Evolutionary conservation across 1,139 yeast species (phyloP), one percentile per base, ranked within the genome.

Genomic region (Kazachstania sp.): DNA sequence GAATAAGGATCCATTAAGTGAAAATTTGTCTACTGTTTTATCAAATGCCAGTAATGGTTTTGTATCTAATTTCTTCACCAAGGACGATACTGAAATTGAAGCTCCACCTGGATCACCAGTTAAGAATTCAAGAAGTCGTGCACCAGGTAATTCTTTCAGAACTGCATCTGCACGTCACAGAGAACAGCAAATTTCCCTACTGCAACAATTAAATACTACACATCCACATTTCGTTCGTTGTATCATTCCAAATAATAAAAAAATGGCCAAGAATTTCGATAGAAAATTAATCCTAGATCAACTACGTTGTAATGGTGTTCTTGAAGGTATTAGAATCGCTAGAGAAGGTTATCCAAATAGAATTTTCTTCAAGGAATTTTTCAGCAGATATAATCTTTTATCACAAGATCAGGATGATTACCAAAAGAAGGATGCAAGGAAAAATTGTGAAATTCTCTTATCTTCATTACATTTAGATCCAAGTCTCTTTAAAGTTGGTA

Each of bases 151-250:
- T 45, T 60, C 68, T 8, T 77, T 84, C 57, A 78, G 92, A 60
- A 90, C 97, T 0, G 92, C 90, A 6, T 90, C 96, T 0, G 87
- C 81, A 55, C 81, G 81, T 52, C 90, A 84, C 61, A 86, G 87
- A 59, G 95, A 86, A 55, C 97, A 94, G 64, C 74, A 92, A 43
- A 69, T 69, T 20, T 75, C 78, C 37, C 72, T 94, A 44, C 80
- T 94, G 82, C 74, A 72, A 8, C 94, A 87, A 55, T 71, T 94
- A 37, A 74, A 79, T 13, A 71, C 79, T 16, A 92, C 98, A 0
- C 94, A 86, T 59, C 98, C 99, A 2, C 98, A 92, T 64, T 94
- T 94, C 64, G 97, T 94, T 29, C 77, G 99, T 58, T 94, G 99
- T 65, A 94, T 94, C 47, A 71, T 94, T 43, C 99, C 99, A 8